Evolutionary conservation across 805 yeast species (phyloP), one percentile per base, ranked within the genome.

Genomic region (Myxozyma vanderwaltii): DNA sequence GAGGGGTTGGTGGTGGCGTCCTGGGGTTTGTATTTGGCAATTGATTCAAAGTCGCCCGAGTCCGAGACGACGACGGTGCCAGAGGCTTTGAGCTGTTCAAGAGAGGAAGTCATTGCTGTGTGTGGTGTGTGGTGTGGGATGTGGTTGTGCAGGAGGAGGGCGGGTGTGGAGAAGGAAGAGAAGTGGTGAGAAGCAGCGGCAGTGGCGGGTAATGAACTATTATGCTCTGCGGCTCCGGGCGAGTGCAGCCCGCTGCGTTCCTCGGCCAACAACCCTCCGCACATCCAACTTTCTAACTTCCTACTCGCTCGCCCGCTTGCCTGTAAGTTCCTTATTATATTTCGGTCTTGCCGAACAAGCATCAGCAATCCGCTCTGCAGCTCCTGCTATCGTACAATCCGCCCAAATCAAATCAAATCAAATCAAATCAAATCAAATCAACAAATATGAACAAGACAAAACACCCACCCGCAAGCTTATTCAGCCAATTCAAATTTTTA

Each of bases 1-100:
- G 98, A 91, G 68, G 99, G 99, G 82, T 94, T 94, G 75, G 99
- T 94, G 70, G 99, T 94, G 68, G 99, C 96, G 78, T 94, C 99
- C 81, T 94, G 98, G 68, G 99, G 99, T 70, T 94, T 89, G 82
- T 88, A 94, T 79, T 91, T 90, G 74, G 97, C 97, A 75, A 94
- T 94, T 66, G 94, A 86, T 77, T 90, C 97, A 75, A 94, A 94
- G 77, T 94, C 99, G 80, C 99, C 99, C 64, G 98, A 91, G 81
- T 94, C 99, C 67, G 99, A 89, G 74, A 94, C 99, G 73, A 94
- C 96, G 68, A 83, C 87, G 69, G 99, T 94, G 70, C 98, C 98
- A 59, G 97, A 76, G 66, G 95, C 91, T 77, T 92, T 94, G 74
- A 94, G 86, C 79, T 87, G 91, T 75, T 87, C 98, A 73, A 94